Conservation (phyloP, 2,329 filamentous ascomycete genomes). For the Dryadomyces sulphureus region DNA sequence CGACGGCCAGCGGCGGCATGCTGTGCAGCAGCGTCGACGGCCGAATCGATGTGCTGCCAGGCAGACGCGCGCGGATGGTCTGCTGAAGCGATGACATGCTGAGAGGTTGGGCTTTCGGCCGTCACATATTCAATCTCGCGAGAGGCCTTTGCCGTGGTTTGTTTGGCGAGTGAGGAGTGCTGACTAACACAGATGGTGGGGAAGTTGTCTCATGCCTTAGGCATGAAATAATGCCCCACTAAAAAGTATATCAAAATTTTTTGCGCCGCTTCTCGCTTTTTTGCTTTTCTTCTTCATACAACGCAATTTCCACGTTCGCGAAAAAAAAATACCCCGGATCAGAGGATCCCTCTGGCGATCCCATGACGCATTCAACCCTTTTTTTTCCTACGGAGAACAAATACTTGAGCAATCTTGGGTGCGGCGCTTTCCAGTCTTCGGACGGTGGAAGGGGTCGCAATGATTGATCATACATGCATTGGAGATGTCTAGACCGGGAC, state of each 20-base stretch:
- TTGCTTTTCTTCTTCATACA: constrained; percentile 23
- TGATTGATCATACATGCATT: constrained; percentile 33
- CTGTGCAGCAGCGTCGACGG: too few species aligned
- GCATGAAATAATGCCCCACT: constrained; percentile 2
- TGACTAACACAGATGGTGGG: neutral
- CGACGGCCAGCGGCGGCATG: neutral
- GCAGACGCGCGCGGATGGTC: constrained; percentile 31
- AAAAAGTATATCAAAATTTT: constrained; percentile 7
- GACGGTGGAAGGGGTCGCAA: constrained; percentile 31
- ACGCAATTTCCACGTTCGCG: constrained; percentile 33
- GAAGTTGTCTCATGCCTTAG: constrained; percentile 7
- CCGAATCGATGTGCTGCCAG: neutral
- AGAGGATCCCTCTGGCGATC: constrained; percentile 18
- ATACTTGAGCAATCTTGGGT: constrained; percentile 33
- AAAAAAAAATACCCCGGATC: constrained; percentile 22
- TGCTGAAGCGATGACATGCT: neutral
- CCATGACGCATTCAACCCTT: constrained; percentile 26
- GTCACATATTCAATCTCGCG: neutral
- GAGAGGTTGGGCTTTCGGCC: neutral
- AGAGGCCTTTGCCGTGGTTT: neutral
- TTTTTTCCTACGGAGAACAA: constrained; percentile 31
- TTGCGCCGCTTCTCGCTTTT: constrained; percentile 2
- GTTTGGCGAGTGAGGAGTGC: neutral
- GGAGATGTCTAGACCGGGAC: neutral
- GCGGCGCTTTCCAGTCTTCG: constrained; percentile 27